Evolutionary conservation across 495 filamentous ascomycete species (phyloP), one percentile per base, ranked within the genome.

Genomic region (Penicillium angulare): DNA sequence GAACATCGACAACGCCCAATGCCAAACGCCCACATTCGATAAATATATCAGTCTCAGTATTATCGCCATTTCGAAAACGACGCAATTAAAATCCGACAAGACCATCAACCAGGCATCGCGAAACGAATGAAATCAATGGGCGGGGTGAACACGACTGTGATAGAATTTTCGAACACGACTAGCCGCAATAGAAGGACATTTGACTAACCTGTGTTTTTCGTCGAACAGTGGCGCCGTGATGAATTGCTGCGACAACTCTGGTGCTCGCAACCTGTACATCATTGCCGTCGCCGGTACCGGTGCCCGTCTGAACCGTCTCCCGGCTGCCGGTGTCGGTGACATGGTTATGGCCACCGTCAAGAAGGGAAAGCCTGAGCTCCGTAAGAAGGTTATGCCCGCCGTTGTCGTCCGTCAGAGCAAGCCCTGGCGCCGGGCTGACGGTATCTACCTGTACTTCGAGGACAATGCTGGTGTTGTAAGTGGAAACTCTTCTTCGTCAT

Each of bases 261-360:
- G 95, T 73, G 93, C 93, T 56, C 90, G 93, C 59, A 97, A 97
- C 79, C 84, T 99, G 57, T 99, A 97, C 88, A 97, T 99, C 85
- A 97, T 99, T 80, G 93, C 95, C 71, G 95, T 99, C 76, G 95
- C 93, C 83, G 93, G 93, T 80, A 91, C 93, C 68, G 95, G 93
- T 82, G 95, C 93, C 58, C 90, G 93, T 59, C 88, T 99, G 55
- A 99, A 99, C 83, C 85, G 93, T 73, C 86, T 99, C 57, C 93
- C 93, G 60, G 95, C 95, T 64, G 93, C 87, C 44, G 93, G 93
- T 83, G 95, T 97, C 65, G 92, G 92, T 62, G 93, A 98, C 80
- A 97, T 98, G 93, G 95, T 98, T 64, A 98, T 98, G 95, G 91
- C 92, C 52, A 97, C 95, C 56, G 95, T 99, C 78, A 97, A 99